Conservation (phyloP, 2,329 filamentous ascomycete genomes). For the Sordariomycetes sp. region DNA sequence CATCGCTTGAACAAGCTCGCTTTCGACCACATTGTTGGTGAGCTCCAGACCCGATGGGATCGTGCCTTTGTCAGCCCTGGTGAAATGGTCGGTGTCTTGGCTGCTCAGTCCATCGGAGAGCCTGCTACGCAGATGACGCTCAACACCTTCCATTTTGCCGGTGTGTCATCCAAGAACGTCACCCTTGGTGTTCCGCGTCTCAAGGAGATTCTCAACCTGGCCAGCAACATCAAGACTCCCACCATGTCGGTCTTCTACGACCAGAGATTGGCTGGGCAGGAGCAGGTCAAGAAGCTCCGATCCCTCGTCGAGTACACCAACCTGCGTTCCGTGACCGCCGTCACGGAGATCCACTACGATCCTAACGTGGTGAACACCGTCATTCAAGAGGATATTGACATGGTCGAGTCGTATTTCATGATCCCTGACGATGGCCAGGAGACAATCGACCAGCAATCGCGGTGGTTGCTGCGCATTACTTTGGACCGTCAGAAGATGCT, state of each 20-base stretch:
- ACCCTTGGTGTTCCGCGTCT: slow-evolving; percentile 97
- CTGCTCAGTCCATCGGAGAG: slow-evolving; percentile 96
- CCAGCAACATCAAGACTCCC: slow-evolving; percentile 96
- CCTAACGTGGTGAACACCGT: slow-evolving; percentile 79
- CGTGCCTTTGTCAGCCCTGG: slow-evolving; percentile 81
- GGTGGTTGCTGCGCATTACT: slow-evolving; percentile 90
- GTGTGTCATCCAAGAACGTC: slow-evolving; percentile 99
- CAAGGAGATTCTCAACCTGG: slow-evolving; percentile 98
- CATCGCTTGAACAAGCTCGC: slow-evolving; percentile 84
- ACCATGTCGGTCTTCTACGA: slow-evolving; percentile 90
- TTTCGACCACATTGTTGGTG: slow-evolving; percentile 85
- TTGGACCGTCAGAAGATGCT: slow-evolving; percentile 90
- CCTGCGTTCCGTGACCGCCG: slow-evolving; percentile 79
- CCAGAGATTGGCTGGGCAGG: slow-evolving; percentile 55
- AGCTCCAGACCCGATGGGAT: slow-evolving; percentile 81
- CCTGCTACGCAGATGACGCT: slow-evolving; percentile 98
- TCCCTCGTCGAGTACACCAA: slow-evolving; percentile 92
- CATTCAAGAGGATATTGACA: slow-evolving; percentile 81
- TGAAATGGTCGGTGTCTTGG: slow-evolving; percentile 97
- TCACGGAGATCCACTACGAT: slow-evolving; percentile 96
- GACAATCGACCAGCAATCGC: slow-evolving; percentile 66
- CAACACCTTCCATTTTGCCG: slow-evolving; percentile 99
- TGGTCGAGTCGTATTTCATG: slow-evolving; percentile 95
- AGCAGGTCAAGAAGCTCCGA: slow-evolving; percentile 75
- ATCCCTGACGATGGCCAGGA: slow-evolving; percentile 69